These are phyloP conservation scores for Zygoascus flipseniorum DNA, from an alignment of 805 yeast genomes.

Conservation along the genomic window DNA sequence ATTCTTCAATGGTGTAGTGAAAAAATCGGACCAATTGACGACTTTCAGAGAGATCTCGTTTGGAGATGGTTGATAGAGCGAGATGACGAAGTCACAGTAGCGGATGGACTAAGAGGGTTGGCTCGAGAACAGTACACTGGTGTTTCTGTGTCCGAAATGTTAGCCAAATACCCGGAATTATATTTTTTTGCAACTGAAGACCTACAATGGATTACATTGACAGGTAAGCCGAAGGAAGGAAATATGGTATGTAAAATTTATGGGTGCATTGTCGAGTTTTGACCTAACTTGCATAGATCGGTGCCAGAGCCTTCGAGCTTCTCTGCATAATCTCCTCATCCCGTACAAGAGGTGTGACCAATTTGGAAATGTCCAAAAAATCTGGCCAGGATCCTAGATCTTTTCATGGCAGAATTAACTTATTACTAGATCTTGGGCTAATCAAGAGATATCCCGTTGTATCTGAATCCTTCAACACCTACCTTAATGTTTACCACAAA, in stretches of 20 bases:
- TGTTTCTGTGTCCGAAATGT: conserved; percentile 8
- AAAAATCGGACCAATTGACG: conserved; percentile 16
- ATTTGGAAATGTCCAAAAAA: conserved; percentile 27
- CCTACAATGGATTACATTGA: conserved; percentile 29
- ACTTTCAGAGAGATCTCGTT: conserved; percentile 13
- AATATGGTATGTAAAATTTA: conserved; percentile 11
- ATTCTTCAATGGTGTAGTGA: conserved; percentile 20
- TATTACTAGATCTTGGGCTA: conserved; percentile 27
- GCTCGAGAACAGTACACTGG: conserved; percentile 6
- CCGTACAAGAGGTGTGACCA: conserved; percentile 31
- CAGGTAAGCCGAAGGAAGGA: conserved; percentile 26
- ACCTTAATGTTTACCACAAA: conserved; percentile 25
- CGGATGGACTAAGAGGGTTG: conserved; percentile 3
- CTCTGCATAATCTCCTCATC: conserved; percentile 32
- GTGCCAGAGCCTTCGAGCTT: conserved; percentile 31
- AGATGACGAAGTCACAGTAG: conserved; percentile 16
- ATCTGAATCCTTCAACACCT: conserved; percentile 27
- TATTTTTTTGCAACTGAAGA: conserved; percentile 24
- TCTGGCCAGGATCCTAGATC: conserved; percentile 37
- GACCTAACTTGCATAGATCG: conserved; percentile 14
- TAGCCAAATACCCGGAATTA: conserved; percentile 11
- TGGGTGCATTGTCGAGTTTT: background rate
- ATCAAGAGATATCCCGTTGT: conserved; percentile 28
- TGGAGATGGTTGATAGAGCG: conserved; percentile 24
- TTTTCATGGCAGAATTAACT: conserved; percentile 27